phyloP scores from a whole-genome alignment of 352 stramenopile species.

The Globisporangium mamillatum region DNA sequence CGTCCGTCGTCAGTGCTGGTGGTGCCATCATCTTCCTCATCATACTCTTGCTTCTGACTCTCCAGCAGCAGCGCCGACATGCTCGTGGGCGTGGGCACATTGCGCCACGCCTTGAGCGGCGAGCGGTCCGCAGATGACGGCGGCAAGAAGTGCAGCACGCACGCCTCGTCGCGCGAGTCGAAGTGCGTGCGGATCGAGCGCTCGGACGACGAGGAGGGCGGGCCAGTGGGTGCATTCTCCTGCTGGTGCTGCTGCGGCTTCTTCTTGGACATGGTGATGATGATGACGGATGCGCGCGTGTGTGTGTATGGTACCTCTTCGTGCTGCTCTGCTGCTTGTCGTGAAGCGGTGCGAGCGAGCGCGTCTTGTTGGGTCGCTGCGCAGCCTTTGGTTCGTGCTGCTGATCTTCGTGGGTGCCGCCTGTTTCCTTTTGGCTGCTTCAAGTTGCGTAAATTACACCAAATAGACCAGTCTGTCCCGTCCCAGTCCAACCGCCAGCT shows the following conservation, averaged over 20 bases:
- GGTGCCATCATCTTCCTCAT: constrained; percentile 28
- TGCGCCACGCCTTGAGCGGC: constrained; percentile 73
- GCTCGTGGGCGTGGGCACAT: constrained; percentile 49
- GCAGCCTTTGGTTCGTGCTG: not conserved
- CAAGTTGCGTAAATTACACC: constrained; percentile 10
- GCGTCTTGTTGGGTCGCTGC: not conserved
- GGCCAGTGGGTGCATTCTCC: not conserved
- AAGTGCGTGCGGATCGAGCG: constrained; percentile 60
- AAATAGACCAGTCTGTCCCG: not conserved
- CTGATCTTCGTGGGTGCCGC: not conserved
- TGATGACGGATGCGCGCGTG: not conserved
- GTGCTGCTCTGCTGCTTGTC: not conserved
- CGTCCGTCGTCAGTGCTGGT: constrained; percentile 20
- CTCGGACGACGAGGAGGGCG: constrained; percentile 2
- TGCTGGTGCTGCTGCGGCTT: not conserved
- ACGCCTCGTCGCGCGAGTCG: constrained; percentile 53
- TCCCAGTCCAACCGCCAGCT: not conserved
- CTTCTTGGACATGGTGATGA: constrained; percentile 8
- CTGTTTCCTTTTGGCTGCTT: not conserved
- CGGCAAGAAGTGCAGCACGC: constrained; percentile 54
- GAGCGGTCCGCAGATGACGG: constrained; percentile 74
- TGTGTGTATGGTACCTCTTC: not conserved
- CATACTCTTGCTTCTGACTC: constrained; percentile 38
- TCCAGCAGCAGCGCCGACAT: constrained; percentile 36
- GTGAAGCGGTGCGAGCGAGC: not conserved